Conservation (phyloP, 495 filamentous ascomycete genomes). For the Hypoxylon lenormandii region DNA sequence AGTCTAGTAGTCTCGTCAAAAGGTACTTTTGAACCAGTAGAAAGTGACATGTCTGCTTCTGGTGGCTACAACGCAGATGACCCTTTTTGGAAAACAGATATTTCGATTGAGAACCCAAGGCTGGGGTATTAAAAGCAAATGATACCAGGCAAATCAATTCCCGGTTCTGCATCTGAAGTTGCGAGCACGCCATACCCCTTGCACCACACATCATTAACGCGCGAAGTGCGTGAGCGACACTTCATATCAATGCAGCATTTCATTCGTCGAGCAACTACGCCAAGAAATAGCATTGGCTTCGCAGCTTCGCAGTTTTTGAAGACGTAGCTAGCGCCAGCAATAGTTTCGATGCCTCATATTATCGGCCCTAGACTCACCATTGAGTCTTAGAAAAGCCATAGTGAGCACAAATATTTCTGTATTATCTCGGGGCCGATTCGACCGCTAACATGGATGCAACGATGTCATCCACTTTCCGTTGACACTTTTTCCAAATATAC, state of each 20-base stretch:
- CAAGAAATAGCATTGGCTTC: not conserved
- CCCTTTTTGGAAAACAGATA: not conserved
- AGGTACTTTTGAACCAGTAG: not conserved
- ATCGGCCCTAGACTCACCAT: too few species aligned
- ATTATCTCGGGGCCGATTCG: too few species aligned
- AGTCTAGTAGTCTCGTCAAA: slow-evolving; percentile 34
- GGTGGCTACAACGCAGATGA: not conserved
- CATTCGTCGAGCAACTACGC: slow-evolving; percentile 1
- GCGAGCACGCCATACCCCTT: slow-evolving; percentile 35
- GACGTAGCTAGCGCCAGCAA: too few species aligned
- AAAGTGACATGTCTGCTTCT: slow-evolving; percentile 3
- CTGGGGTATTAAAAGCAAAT: not conserved
- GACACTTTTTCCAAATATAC: too few species aligned
- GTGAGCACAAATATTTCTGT: too few species aligned
- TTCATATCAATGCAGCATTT: not conserved
- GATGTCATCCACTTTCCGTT: too few species aligned
- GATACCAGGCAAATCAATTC: too few species aligned
- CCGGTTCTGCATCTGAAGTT: slow-evolving; percentile 2
- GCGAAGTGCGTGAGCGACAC: too few species aligned
- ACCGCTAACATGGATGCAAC: too few species aligned
- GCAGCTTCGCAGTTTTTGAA: too few species aligned
- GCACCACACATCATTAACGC: slow-evolving; percentile 28
- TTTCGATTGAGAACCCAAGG: not conserved
- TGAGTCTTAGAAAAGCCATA: too few species aligned
- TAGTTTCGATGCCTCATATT: too few species aligned